Conservation (phyloP, 2,329 filamentous ascomycete species). For the Xylariaceae sp. region DNA sequence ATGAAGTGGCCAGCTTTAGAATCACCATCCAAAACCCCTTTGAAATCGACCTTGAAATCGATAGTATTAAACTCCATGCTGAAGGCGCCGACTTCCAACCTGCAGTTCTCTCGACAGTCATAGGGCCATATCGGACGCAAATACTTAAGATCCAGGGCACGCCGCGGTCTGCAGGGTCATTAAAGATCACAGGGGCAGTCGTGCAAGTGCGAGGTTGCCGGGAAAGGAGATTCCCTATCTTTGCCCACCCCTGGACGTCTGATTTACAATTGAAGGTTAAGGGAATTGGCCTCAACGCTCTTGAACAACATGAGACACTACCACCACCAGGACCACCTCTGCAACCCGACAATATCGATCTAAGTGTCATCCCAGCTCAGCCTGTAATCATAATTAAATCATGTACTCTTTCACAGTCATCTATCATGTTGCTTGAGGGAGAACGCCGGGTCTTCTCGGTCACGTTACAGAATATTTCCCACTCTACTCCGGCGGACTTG, state of each 20-base stretch:
- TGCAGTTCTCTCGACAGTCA: slow-evolving; percentile 57
- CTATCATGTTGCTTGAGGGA: slow-evolving; percentile 89
- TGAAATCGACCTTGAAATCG: slow-evolving; percentile 87
- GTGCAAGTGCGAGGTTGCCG: slow-evolving; percentile 79
- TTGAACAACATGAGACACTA: slow-evolving; percentile 43
- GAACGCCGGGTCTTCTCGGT: slow-evolving; percentile 75
- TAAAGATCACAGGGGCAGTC: slow-evolving; percentile 73
- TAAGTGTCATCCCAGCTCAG: slow-evolving; percentile 76
- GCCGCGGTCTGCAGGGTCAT: slow-evolving; percentile 61
- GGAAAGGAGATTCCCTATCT: slow-evolving; percentile 79
- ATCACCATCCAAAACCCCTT: slow-evolving; percentile 91
- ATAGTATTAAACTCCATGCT: slow-evolving; percentile 71
- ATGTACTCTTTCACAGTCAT: slow-evolving; percentile 75
- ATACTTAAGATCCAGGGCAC: slow-evolving; percentile 67
- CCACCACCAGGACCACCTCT: slow-evolving; percentile 39
- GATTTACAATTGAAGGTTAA: slow-evolving; percentile 71
- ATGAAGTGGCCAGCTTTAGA: slow-evolving; percentile 72
- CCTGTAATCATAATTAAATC: slow-evolving; percentile 73
- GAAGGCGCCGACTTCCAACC: slow-evolving; percentile 71
- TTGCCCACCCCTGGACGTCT: slow-evolving; percentile 70
- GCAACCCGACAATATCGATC: slow-evolving; percentile 50
- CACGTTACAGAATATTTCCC: slow-evolving; percentile 73
- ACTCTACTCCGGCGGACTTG: slow-evolving; percentile 70
- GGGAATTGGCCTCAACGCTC: slow-evolving; percentile 60
- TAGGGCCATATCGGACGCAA: slow-evolving; percentile 82